Evolutionary conservation across 2,329 filamentous ascomycete genomes (phyloP).

Genomic region (Bipolaris gigantea): DNA sequence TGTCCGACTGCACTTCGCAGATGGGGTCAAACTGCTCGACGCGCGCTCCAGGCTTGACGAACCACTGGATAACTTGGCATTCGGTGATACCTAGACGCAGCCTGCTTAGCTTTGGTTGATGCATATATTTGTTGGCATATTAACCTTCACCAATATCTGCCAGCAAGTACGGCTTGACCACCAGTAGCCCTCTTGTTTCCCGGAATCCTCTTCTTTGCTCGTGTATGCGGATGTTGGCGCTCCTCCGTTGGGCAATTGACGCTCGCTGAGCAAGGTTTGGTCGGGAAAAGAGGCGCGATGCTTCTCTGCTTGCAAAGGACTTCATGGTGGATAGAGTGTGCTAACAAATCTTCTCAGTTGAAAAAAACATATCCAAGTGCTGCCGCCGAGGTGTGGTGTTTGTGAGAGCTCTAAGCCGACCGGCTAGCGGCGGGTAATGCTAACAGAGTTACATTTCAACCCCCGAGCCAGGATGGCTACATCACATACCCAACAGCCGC

Average conservation of each 20-base stretch:
- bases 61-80: constrained; percentile 99
- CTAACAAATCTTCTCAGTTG: constrained; percentile 11
- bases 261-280: constrained; percentile 23
- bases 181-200: constrained; percentile 40
- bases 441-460: not conserved
- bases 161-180: constrained; percentile 76
- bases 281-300: constrained; percentile 31
- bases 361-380: constrained; percentile 31
- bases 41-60: constrained; percentile 90
- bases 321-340: constrained; percentile 32
- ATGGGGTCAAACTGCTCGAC: constrained; percentile 98
- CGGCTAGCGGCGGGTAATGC: constrained; percentile 12
- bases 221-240: constrained; percentile 24
- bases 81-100: constrained; percentile 79
- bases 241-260: constrained; percentile 29
- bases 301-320: constrained; percentile 36
- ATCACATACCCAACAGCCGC: no score
- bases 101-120: constrained; percentile 3
- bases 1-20: constrained; percentile 98
- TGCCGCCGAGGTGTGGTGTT: constrained; percentile 22
- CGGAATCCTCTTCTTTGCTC: constrained; percentile 46
- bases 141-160: constrained; percentile 85
- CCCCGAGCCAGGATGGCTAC: no score
- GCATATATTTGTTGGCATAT: constrained; percentile 18
- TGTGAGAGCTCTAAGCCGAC: constrained; percentile 24